Evolutionary conservation across 2,329 filamentous ascomycete species (phyloP).

Genomic region (Xylariaceae sp.): DNA sequence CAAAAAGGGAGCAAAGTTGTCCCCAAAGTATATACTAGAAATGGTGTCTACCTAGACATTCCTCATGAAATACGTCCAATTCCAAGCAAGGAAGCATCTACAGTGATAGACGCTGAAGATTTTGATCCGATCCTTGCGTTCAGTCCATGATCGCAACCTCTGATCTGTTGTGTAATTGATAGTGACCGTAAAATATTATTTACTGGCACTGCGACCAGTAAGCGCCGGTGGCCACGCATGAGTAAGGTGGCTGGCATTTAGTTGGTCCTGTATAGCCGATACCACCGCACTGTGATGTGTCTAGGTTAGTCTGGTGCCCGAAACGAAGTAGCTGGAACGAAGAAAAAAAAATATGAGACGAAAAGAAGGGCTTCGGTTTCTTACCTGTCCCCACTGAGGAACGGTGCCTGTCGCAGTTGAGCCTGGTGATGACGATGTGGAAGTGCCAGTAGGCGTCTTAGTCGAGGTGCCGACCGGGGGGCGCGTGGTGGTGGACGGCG

Average conservation of each 20-base stretch:
- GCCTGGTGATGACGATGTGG: constrained; percentile 8
- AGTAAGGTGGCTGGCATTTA: constrained; percentile 26
- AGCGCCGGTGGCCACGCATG: constrained; percentile 14
- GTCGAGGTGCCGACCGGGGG: neutral
- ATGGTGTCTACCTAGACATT: neutral
- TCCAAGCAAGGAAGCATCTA: constrained; percentile 3
- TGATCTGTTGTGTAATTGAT: constrained; percentile 13
- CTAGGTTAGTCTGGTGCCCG: neutral
- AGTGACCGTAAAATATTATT: neutral
- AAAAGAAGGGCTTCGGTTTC: neutral
- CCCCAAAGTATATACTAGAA: constrained; percentile 20
- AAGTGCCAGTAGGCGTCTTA: neutral
- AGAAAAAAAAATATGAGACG: neutral
- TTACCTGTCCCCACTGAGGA: constrained; percentile 30
- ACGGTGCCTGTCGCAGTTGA: constrained; percentile 16
- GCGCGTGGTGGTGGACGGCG: neutral
- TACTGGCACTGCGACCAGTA: constrained; percentile 31
- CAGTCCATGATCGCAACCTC: constrained; percentile 26
- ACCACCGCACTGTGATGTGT: constrained; percentile 28
- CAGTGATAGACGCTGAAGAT: neutral
- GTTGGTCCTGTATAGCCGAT: constrained; percentile 30
- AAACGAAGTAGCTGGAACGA: too few species aligned
- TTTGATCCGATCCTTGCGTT: constrained; percentile 26
- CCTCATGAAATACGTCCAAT: constrained; percentile 4
- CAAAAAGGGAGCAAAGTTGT: neutral